Evolutionary conservation across 805 yeast species (phyloP), one percentile per base, ranked within the genome.

Genomic region (Millerozyma acaciae): DNA sequence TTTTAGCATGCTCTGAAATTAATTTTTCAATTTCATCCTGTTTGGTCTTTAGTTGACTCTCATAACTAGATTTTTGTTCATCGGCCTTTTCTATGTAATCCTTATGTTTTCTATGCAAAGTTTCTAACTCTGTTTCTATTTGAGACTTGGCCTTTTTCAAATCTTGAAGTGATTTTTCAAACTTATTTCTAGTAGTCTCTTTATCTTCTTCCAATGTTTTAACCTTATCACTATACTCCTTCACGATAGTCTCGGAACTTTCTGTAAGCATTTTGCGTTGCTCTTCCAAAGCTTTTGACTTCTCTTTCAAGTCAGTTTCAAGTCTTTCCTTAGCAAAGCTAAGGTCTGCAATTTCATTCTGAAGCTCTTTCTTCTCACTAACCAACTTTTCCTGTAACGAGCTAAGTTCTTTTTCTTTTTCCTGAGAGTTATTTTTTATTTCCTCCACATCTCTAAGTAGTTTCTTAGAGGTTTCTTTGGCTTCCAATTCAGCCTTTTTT

Each of bases 151-250:
- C 10, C 6, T n/a, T 7, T 6, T 23, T 15, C 7, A 23, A 23
- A n/a, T 23, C 26, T 10, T 23, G 7, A 23, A 23, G 26, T 23
- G 10, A 8, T 23, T 15, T n/a, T 23, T 23, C 26, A 23, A 23
- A 7, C 4, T 30, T 37, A 8, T 30, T 33, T 23, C 50, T 48
- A 2, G 47, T 31, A 1, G 35, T 26, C 4, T 35, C 6, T 4
- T 56, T 21, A 4, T 53, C 46, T 5, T 53, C 63, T 38, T 76
- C 81, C 10, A 76, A 45, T 6, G 40, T 44, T 10, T 60, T 55
- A 6, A 75, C 63, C 43, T 66, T 71, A 19, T 65, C 70, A 8
- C 70, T 58, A 41, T 73, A 75, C 35, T 73, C 76, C 40, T 69
- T 62, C 0, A 73, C 58, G 0, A 70, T 57, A 0, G 74, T 60